Evolutionary conservation across 2,329 filamentous ascomycete species (phyloP), one percentile per base, ranked within the genome.

Genomic region (Fusarium brevicatenulatum): DNA sequence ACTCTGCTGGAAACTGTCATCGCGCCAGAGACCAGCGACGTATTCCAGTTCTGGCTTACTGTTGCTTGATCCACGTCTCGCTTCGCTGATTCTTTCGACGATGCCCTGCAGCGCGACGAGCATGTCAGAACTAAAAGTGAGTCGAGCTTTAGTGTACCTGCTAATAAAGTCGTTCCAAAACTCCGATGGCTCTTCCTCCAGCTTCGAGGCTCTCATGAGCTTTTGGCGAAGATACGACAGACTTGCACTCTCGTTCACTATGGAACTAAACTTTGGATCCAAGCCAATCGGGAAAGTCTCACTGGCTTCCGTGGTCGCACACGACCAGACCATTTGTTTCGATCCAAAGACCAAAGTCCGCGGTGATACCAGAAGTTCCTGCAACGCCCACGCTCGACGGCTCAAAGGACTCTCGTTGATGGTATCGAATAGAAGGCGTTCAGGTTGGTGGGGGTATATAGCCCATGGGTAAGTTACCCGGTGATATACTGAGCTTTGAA

Each of bases 101-200:
- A 63, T 43, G 1, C 62, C 62, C 2, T 64, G 62, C 0, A 64
- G 15, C 2, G 62, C 58, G 0, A 64, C 58, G 0, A 64, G 30
- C 2, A 32, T 54, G n/a, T 64, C 62, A 2, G 58, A 64, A 10
- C 19, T 23, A 5, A 64, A 34, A 5, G 58, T 44, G 0, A 64
- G n/a, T 6, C 18, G 18, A 8, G 37, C 59, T 2, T 30, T 63
- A 0, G 62, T 54, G 3, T 63, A 64, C 7, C 32, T 34, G 2
- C 25, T 37, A 9, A 64, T 43, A 7, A 64, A 64, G 12, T 19
- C 46, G 7, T 52, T 63, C 62, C 62, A 64, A 15, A 64, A 64
- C 2, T 25, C 28, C 8, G 62, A 64, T 0, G 62, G 62, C 0
- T 23, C 13, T 7, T 46, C 39, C 9, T 43, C 25, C 12, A 12